A percentile compares a stretch with the other conserved stretches of the same genome.
Conservation (phyloP, 2,329 filamentous ascomycete species). For the Thelonectria olida region DNA sequence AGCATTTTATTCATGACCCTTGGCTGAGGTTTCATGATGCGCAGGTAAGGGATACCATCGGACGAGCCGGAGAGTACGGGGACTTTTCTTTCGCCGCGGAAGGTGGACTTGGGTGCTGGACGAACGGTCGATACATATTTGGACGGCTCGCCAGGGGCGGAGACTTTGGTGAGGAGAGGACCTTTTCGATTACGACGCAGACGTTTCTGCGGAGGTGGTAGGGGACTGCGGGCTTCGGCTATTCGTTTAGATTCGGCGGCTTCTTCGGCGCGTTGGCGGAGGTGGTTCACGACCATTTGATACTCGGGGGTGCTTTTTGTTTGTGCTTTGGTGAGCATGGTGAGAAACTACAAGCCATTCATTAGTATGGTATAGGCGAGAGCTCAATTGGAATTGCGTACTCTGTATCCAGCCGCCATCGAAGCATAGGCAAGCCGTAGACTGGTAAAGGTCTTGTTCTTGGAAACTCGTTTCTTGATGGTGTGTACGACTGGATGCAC, state of each 20-base stretch:
- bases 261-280: constrained; percentile 44
- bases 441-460: constrained; percentile 67
- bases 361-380: neutral
- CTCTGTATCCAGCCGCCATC: constrained; percentile 75
- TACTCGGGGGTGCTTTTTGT: constrained; percentile 51
- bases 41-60: constrained; percentile 69
- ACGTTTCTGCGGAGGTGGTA: constrained; percentile 26
- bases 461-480: constrained; percentile 69
- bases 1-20: constrained; percentile 66
- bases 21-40: constrained; percentile 73
- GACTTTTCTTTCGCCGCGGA: constrained; percentile 55
- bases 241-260: constrained; percentile 34
- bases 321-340: constrained; percentile 51
- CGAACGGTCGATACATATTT: constrained; percentile 58
- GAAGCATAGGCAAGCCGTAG: constrained; percentile 67
- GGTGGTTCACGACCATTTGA: constrained; percentile 51
- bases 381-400: constrained; percentile 36
- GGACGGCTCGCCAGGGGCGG: constrained; percentile 48
- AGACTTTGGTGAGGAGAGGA: constrained; percentile 46
- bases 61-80: constrained; percentile 65
- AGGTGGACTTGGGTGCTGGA: constrained; percentile 57
- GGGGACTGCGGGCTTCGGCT: constrained; percentile 19
- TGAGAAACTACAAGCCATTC: constrained; percentile 48
- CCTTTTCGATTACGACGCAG: constrained; percentile 9
- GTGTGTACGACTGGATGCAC: constrained; percentile 62